These are phyloP conservation scores for Claviceps pazoutovae DNA, from an alignment of 2,329 filamentous ascomycete species.

Conservation along the genomic window DNA sequence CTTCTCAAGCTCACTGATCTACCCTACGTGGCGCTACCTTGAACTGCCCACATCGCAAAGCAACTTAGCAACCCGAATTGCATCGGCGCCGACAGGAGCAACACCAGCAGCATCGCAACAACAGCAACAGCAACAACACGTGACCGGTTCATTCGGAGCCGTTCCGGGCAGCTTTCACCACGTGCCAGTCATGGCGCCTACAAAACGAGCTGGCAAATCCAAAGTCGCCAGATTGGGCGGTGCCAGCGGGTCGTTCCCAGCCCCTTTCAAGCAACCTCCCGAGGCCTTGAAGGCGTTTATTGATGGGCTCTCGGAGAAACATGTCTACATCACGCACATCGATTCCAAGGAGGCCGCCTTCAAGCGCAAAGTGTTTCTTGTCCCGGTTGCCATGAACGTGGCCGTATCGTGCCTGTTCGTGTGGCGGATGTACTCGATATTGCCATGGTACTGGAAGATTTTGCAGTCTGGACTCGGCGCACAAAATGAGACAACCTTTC, in stretches of 20 bases:
- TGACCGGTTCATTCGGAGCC: not conserved
- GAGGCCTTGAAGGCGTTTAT: constrained; percentile 51
- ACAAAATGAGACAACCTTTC: constrained; percentile 51
- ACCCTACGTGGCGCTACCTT: too few relatives aligned
- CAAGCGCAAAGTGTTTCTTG: constrained; percentile 71
- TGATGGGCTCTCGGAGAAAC: constrained; percentile 46
- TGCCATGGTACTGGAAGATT: constrained; percentile 60
- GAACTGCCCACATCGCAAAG: too few relatives aligned
- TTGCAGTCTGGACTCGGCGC: constrained; percentile 51
- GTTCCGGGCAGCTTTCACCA: not conserved
- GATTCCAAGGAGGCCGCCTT: constrained; percentile 55
- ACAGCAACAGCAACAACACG: not conserved
- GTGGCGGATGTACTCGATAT: constrained; percentile 53
- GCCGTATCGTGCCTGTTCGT: constrained; percentile 48
- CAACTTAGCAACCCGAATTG: too few relatives aligned
- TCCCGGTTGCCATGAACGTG: constrained; percentile 66
- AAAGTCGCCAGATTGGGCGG: constrained; percentile 13
- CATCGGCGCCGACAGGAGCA: too few relatives aligned
- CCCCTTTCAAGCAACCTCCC: constrained; percentile 56
- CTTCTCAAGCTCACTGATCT: too few relatives aligned
- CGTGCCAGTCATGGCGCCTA: constrained; percentile 16
- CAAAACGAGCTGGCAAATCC: constrained; percentile 20
- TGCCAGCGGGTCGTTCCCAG: constrained; percentile 28
- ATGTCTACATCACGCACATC: constrained; percentile 76
- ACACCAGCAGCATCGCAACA: too few relatives aligned